Conservation (phyloP, 139 green algal genomes). For the Eudorina sp. region DNA sequence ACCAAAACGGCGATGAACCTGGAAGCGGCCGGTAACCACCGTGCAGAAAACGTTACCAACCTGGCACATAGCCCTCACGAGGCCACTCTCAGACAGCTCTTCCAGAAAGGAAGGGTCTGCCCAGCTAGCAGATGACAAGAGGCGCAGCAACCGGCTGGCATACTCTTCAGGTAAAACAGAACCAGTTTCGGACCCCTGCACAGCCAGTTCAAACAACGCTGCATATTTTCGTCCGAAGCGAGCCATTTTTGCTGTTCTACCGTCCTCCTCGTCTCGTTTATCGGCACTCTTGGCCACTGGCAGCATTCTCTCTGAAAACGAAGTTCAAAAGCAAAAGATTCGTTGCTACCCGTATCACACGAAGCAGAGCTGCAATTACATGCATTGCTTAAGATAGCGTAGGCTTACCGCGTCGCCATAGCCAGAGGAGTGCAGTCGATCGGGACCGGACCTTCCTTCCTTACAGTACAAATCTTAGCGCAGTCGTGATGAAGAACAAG, state of each 20-base stretch:
- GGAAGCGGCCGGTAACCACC: too few species aligned
- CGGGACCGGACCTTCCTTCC: too few species aligned
- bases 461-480: too few species aligned
- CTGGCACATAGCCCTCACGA: neutral
- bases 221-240: neutral
- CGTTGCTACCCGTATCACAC: neutral
- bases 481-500: too few species aligned
- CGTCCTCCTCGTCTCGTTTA: neutral
- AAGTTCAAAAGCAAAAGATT: neutral
- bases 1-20: too few species aligned
- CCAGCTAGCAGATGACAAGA: neutral
- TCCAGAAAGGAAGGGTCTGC: slow-evolving; percentile 9
- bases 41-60: too few species aligned
- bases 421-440: too few species aligned
- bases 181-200: neutral
- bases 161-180: neutral
- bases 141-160: neutral
- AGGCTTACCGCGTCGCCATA: slow-evolving; percentile 38
- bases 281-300: neutral
- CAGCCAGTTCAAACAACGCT: neutral
- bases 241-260: slow-evolving; percentile 12
- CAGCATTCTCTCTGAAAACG: neutral
- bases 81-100: slow-evolving; percentile 3
- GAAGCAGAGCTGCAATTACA: neutral
- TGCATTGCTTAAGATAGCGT: neutral